phyloP scores from a whole-genome alignment of 768 basidiomycete species.

The Lactarius vividus region DNA sequence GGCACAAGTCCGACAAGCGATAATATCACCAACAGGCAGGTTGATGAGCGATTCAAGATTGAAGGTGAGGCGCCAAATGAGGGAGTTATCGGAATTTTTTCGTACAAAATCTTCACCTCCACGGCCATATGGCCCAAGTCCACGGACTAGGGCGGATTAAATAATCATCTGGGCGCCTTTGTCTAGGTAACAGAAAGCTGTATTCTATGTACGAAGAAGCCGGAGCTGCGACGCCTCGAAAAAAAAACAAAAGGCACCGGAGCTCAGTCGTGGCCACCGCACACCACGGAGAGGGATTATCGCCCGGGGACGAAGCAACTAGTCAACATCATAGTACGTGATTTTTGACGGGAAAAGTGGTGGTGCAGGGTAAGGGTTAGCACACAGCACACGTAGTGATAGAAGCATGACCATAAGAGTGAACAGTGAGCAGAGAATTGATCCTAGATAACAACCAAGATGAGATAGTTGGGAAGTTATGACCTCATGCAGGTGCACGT shows the following conservation, averaged over 20 bases:
- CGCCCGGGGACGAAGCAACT: not conserved
- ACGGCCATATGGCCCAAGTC: conserved; percentile 1
- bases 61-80: not conserved
- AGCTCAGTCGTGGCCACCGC: conserved; percentile 4
- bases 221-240: not conserved
- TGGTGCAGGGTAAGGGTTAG: not conserved
- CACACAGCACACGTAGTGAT: conserved; percentile 10
- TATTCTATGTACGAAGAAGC: not conserved
- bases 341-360: conserved; percentile 2
- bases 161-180: not conserved
- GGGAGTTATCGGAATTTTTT: conserved; percentile 10
- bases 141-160: not conserved
- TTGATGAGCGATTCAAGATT: conserved; percentile 11
- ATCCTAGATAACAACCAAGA: conserved; percentile 10
- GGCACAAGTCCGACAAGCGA: conserved; percentile 6
- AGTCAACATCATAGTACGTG: conserved; percentile 8
- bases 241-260: not conserved
- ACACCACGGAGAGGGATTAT: conserved; percentile 10
- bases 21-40: conserved; percentile 1
- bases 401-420: conserved; percentile 11
- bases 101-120: conserved; percentile 16
- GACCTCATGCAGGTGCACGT: conserved; percentile 19
- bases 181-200: not conserved
- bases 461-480: conserved; percentile 13
- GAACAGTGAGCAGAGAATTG: conserved; percentile 7